Evolutionary conservation across 2,329 filamentous ascomycete genomes (phyloP).

Genomic region (Alternaria triticina): DNA sequence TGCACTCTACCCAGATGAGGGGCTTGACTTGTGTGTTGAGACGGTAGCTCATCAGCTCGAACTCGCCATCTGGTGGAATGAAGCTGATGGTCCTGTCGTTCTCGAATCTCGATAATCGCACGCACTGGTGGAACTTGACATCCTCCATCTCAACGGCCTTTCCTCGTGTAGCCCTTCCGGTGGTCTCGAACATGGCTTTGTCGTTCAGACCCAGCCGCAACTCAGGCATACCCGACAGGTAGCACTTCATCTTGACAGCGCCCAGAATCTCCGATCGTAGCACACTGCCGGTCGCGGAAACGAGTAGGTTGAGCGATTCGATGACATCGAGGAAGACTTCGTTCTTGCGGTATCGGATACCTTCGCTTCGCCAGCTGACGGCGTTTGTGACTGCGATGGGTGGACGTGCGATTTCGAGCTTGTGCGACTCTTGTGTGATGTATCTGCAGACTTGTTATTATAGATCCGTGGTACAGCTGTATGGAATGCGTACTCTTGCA

Average conservation of each 20-base stretch:
- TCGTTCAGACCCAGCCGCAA: constrained; percentile 93
- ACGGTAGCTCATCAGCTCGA: constrained; percentile 99
- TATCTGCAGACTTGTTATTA: constrained; percentile 59
- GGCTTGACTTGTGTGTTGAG: constrained; percentile 99
- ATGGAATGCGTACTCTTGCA: constrained; percentile 72
- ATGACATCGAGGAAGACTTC: constrained; percentile 98
- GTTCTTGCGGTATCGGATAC: constrained; percentile 98
- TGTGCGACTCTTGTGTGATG: constrained; percentile 99
- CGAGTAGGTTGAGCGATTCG: constrained; percentile 93
- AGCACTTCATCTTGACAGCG: constrained; percentile 99
- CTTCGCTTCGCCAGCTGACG: constrained; percentile 96
- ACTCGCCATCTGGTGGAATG: constrained; percentile 97
- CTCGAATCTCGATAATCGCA: constrained; percentile 92
- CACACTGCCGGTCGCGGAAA: constrained; percentile 93
- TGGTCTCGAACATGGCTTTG: constrained; percentile 99
- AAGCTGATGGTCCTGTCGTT: constrained; percentile 99
- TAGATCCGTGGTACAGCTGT: accelerated
- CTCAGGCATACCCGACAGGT: constrained; percentile 97
- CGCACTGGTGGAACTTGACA: constrained; percentile 99
- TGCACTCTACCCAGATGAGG: constrained; percentile 97
- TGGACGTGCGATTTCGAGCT: constrained; percentile 92
- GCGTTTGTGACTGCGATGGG: constrained; percentile 98
- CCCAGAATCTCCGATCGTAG: constrained; percentile 95
- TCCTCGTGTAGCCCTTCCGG: constrained; percentile 87
- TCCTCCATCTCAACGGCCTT: constrained; percentile 99